Base-by-base conservation (phyloP, 345 rosid species). In the Melaleuca alternifolia region DNA sequence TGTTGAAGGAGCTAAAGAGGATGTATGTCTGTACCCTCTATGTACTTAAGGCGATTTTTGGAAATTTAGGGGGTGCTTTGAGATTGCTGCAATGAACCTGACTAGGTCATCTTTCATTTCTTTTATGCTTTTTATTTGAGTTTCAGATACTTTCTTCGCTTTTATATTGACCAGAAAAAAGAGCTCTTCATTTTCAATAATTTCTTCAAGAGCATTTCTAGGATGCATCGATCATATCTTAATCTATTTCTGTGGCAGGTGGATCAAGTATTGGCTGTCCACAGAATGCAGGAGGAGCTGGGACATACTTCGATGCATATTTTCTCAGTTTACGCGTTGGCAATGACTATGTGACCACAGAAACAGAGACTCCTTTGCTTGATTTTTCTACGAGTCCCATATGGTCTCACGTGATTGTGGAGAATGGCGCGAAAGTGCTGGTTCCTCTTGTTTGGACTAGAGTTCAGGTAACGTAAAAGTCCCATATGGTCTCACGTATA, bases 371-470 rank as follows among this genome's bases (percentile, higher is more conserved):
- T 77, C 98, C 99, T 87, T 91, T 96, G 91, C 99, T 96, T 52
- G 98, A 93, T 91, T 97, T 97, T 89, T 94, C 99, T 81, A 96
- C 95, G 83, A 90, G 91, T 81, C 96, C 93, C 89, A 89, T 91
- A 46, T 95, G 98, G 99, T 96, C 99, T 83, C 95, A 95, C 95
- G 96, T 97, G 85, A 91, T 93, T 87, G 98, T 97, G 89, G 98
- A 96, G 91, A 96, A 97, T 88, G 90, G 93, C 89, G 99, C 99
- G 62, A 96, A 94, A 92, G 99, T 94, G 88, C 90, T 96, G 93
- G 98, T 97, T 88, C 99, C 98, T 41, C 91, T 97, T 84, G 96
- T 94, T 84, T 97, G 99, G 99, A 94, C 93, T 85, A 95, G 99
- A 91, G 95, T 97, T 93, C 99, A 97, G 98, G 99, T 88, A 51